Evolutionary conservation across 768 basidiomycete species (phyloP).

Genomic region (Suillus subalutaceus): DNA sequence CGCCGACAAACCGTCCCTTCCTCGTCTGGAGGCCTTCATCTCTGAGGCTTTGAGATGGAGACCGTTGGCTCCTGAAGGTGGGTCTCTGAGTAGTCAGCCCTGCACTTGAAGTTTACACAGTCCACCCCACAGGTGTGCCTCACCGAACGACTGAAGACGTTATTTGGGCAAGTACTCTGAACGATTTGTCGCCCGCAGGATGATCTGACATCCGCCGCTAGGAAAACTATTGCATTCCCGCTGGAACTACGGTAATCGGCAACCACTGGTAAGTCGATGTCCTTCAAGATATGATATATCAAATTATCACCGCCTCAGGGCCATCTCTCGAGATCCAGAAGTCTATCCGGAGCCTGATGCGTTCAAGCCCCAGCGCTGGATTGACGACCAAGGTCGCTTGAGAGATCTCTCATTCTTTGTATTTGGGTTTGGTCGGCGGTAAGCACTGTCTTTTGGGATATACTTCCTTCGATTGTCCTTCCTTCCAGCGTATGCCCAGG

Average conservation of each 20-base stretch:
- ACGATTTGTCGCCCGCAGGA: background rate
- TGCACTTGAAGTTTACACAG: background rate
- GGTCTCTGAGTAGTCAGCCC: background rate
- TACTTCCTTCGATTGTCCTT: background rate
- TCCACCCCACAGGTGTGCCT: background rate
- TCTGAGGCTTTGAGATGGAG: conserved; percentile 3
- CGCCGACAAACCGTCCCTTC: background rate
- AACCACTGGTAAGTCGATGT: background rate
- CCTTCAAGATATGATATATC: background rate
- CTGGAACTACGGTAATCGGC: background rate
- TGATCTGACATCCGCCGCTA: background rate
- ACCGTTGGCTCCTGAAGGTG: background rate
- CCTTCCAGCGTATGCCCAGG: conserved; percentile 1
- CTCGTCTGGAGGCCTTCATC: background rate
- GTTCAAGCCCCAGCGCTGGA: background rate
- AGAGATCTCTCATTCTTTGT: background rate
- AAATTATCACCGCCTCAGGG: background rate
- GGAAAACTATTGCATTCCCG: background rate
- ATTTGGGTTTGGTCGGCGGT: conserved; percentile 1
- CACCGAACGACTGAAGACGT: background rate
- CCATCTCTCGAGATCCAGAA: conserved; percentile 6
- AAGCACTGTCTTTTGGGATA: background rate
- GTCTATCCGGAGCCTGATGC: background rate
- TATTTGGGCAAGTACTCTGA: background rate
- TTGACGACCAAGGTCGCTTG: background rate